These are phyloP conservation scores for Vitis rupestris DNA, from an alignment of 164 flowering plant species.

Conservation along the genomic window DNA sequence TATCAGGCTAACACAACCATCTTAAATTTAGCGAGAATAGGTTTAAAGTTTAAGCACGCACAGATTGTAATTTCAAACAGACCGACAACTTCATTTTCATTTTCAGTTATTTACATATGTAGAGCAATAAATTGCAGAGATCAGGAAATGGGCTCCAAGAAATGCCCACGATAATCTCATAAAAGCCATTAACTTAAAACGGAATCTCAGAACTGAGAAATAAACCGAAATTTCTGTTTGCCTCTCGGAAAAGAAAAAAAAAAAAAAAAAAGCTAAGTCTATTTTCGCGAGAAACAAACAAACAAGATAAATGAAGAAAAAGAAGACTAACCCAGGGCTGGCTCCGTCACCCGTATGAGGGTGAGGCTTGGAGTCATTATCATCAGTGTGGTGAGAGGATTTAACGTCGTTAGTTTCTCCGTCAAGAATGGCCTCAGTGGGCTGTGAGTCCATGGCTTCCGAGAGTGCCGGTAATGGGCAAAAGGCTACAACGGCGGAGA, in stretches of 20 bases:
- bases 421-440: slow-evolving; percentile 23
- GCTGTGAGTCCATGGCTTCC: slow-evolving; percentile 31
- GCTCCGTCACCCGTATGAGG: slow-evolving; percentile 64
- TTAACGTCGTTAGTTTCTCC: slow-evolving; percentile 37
- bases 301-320: background rate
- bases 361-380: slow-evolving; percentile 34
- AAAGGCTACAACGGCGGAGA: background rate
- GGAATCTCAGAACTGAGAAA: too few species aligned
- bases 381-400: slow-evolving; percentile 28
- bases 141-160: too few species aligned
- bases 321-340: slow-evolving; percentile 54
- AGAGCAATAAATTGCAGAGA: too few species aligned
- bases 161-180: too few species aligned
- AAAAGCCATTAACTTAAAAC: too few species aligned
- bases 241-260: background rate
- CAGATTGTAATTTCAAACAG: too few species aligned
- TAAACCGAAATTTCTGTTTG: too few species aligned
- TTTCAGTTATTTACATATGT: too few species aligned
- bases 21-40: too few species aligned
- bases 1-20: too few species aligned
- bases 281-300: background rate
- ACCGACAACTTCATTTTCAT: too few species aligned
- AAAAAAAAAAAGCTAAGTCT: background rate
- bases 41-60: too few species aligned
- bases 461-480: background rate